Base-by-base conservation (phyloP, 139 green algal species). In the Chlorella sp. region DNA sequence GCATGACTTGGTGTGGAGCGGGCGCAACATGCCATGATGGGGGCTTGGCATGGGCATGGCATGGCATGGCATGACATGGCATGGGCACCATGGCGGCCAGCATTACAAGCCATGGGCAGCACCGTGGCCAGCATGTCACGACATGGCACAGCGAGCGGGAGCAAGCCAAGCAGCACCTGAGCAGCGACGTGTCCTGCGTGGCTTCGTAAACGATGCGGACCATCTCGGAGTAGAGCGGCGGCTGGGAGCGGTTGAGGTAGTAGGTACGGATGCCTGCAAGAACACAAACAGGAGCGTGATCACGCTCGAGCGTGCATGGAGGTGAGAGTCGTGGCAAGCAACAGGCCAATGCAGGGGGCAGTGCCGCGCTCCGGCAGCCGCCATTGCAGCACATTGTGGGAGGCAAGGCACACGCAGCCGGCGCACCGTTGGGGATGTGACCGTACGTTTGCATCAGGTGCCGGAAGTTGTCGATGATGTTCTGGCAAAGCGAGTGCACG, bases 201-300 rank as follows among this genome's bases (percentile, higher is more conserved):
- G 88, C 82, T 40, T 90, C 81, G 41, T 90, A 89, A 13, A 96
- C 78, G 6, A 85, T 75, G 3, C 44, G 48, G 16, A 72, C 90
- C 86, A 94, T 92, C 28, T 83, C 75, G 69, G 86, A 94, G 73
- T 98, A 88, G 68, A 99, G 88, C 0, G 96, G 96, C 3, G 95
- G 96, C 88, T 99, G 96, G 80, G 92, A 96, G 92, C 96, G 91
- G 85, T 99, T 98, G 30, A 97, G 76, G 92, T 99, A 99, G 92
- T 99, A 99, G 11, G 76, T 86, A 13, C 91, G 80, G 3, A 90
- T 85, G 19, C 77, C 79, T 84, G 79, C n/a, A 67, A 1, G 44
- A 9, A 56, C 3, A 4, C n/a, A 44, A 32, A 73, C 11, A 3
- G 16, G n/a, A 5, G 65, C 4, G 24, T 6, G n/a, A 43, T 1